Evolutionary conservation across 805 yeast species (phyloP), one percentile per base, ranked within the genome.

Genomic region (Candida coquimbonensis): DNA sequence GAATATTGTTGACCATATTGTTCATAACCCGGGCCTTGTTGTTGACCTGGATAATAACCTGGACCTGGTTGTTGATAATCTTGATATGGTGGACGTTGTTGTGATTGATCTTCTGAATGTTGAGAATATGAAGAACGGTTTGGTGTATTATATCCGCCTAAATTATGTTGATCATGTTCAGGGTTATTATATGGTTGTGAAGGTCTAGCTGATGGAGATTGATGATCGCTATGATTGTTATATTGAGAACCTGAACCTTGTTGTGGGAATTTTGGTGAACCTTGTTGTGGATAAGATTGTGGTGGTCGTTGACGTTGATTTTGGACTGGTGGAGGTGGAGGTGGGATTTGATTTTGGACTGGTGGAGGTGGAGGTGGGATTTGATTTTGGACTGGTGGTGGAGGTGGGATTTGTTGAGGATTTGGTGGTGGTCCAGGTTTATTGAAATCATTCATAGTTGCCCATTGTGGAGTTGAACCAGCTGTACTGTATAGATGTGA

Each of bases 251-350:
- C 14, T 29, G 31, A 27, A 27, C 29, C 29, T 27, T 17, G 24
- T 21, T 21, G 24, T 21, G 24, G 24, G 24, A 21, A 21, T 21
- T 21, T 21, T 21, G 24, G 24, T 6, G 13, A 17, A 16, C 48
- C 43, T 35, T 34, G 38, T n/a, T 38, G 48, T 9, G 36, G 40
- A 13, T 25, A 16, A 9, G 42, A 38, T 27, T 41, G 48, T 33
- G n/a, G 47, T 13, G 21, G 38, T 25, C 13, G 25, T 25, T 24
- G 39, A 21, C 24, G 24, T 21, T 21, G 24, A 3, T 25, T 14
- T 11, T 38, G 12, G 33, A 31, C 5, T 25, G 17, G 16, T 25
- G 32, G 21, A 36, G 17, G 16, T 25, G 32, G 21, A 36, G 24
- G 29, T 14, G 25, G 45, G 27, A n/a, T 42, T n/a, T 25, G 7